Evolutionary conservation across 495 filamentous ascomycete species (phyloP), one percentile per base, ranked within the genome.

Genomic region (Halenospora varia): DNA sequence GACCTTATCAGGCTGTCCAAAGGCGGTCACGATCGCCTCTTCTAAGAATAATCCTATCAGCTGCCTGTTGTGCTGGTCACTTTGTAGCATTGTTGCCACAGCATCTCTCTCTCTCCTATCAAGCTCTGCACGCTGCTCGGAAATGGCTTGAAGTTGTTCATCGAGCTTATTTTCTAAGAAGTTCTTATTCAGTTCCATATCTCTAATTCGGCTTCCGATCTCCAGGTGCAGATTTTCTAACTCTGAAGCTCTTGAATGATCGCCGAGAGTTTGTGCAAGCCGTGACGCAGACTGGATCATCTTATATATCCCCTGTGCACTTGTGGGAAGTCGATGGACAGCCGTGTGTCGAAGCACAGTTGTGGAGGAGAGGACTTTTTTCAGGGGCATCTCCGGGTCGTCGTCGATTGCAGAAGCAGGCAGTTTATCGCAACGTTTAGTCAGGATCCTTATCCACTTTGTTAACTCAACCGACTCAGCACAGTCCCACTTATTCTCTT

Each of bases 141-240:
- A 52, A 52, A 73, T 71, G 17, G 63, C 63, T 25, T 62, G 53
- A 48, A 73, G 62, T 18, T 67, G 60, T 22, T 61, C 59, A 35
- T 49, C 53, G n/a, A 66, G 54, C 42, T 57, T 59, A 41, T 67
- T 66, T 55, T 72, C 70, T n/a, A 75, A 49, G 45, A 61, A 65
- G 58, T 73, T 72, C 61, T 74, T 74, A 44, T 70, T 72, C 11
- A 74, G 56, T 54, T 75, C 70, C 69, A 73, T 73, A 44, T 63
- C 63, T 56, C 68, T 66, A 42, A 71, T 71, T 50, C 69, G 68
- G 35, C 51, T 63, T 17, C 68, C 65, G 22, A 73, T 59, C 59
- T 75, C 71, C 25, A 63, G 56, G 53, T 66, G 52, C 22, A 74
- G 62, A 17, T 71, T 66, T 55, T 72, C 68, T 26, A 75, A 60